Percentiles rank a stretch among this genome's conserved stretches.
Evolutionary conservation across 306 rosid genomes (phyloP).

Genomic region (Herpetospermum pedunculosum): DNA sequence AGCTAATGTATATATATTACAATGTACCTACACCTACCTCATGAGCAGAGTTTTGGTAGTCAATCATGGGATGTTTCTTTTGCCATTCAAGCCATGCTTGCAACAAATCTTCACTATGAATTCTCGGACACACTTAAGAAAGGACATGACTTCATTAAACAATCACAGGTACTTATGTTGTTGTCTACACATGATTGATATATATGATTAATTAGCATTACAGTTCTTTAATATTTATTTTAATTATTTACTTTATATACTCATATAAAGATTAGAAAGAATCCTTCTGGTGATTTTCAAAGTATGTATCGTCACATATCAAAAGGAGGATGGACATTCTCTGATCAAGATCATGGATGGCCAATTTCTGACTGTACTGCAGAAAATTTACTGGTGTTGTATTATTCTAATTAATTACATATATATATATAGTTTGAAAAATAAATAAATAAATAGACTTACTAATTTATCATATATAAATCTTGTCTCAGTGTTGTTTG

Average conservation of each 20-base stretch:
- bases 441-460: too few species aligned
- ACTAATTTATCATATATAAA: neutral
- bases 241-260: neutral
- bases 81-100: neutral
- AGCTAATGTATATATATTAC: neutral
- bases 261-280: constrained; percentile 6
- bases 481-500: constrained; percentile 14
- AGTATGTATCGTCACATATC: too few species aligned
- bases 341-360: constrained; percentile 35
- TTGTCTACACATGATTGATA: too few species aligned
- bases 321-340: too few species aligned
- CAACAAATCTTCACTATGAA: neutral
- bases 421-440: too few species aligned
- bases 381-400: constrained; percentile 21
- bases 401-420: too few species aligned
- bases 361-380: constrained; percentile 30
- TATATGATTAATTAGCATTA: neutral
- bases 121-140: neutral
- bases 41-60: constrained; percentile 8
- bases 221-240: neutral
- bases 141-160: neutral
- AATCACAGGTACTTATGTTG: neutral
- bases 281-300: constrained; percentile 16
- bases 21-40: too few species aligned
- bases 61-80: neutral